These are phyloP conservation scores for Xylariaceae sp. DNA, from an alignment of 2,329 filamentous ascomycete species.

Conservation along the genomic window DNA sequence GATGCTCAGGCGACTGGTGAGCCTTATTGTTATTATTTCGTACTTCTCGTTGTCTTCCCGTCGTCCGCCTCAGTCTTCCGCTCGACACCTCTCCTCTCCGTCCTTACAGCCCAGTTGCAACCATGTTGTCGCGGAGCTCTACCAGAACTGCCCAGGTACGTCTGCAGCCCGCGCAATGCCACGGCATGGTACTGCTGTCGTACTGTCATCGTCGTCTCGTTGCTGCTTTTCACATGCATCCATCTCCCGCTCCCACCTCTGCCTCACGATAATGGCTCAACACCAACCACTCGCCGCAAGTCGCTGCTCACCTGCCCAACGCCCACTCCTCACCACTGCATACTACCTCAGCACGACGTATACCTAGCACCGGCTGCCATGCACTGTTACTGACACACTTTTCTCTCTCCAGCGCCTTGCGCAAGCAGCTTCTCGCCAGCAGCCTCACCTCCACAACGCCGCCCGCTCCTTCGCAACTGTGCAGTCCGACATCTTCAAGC, in stretches of 20 bases:
- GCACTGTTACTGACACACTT: conserved; percentile 15
- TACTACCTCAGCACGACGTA: no score
- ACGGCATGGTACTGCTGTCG: background rate
- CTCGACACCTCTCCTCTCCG: conserved; percentile 11
- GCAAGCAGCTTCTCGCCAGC: conserved; percentile 45
- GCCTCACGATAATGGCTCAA: conserved; percentile 15
- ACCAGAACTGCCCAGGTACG: conserved; percentile 57
- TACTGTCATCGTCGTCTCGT: no score
- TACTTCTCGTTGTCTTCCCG: no score
- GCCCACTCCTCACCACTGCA: no score
- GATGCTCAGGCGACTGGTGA: no score
- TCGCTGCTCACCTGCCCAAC: conserved; percentile 11
- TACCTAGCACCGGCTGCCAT: no score
- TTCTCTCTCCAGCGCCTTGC: conserved; percentile 47
- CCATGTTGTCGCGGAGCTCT: conserved; percentile 59
- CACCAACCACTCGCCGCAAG: background rate
- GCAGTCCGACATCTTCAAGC: conserved; percentile 96
- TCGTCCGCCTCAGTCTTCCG: no score
- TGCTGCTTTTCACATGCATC: background rate
- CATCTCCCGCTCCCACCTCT: conserved; percentile 20
- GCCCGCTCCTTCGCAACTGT: conserved; percentile 72
- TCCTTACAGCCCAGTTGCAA: conserved; percentile 11
- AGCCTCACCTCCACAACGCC: conserved; percentile 39
- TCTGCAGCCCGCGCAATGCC: conserved; percentile 1
- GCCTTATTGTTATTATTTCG: no score